Conservation (phyloP, 768 basidiomycete species). For the Cystobasidium tubakii region DNA sequence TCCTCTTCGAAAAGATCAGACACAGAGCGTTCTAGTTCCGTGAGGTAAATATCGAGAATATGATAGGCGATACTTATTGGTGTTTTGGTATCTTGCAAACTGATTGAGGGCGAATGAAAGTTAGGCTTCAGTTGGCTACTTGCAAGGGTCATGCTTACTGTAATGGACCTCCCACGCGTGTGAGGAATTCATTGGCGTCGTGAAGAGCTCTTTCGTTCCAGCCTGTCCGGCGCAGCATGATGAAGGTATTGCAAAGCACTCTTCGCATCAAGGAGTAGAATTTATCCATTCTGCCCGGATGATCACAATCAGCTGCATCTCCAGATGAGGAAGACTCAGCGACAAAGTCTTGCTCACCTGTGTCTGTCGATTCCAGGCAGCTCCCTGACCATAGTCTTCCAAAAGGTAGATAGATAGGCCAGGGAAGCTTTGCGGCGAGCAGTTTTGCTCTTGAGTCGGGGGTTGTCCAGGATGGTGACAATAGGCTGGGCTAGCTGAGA, state of each 20-base stretch:
- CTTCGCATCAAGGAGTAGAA: slow-evolving; percentile 90
- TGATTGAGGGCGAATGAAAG: background rate
- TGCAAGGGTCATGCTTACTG: too few relatives aligned
- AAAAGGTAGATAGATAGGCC: slow-evolving; percentile 78
- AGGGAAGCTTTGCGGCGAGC: slow-evolving; percentile 54
- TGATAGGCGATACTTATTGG: slow-evolving; percentile 77
- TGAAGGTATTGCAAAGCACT: slow-evolving; percentile 78
- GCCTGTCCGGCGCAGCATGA: slow-evolving; percentile 62
- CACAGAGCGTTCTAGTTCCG: slow-evolving; percentile 68
- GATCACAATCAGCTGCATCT: too few relatives aligned
- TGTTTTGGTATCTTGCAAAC: slow-evolving; percentile 59
- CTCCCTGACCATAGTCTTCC: slow-evolving; percentile 81
- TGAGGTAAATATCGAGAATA: slow-evolving; percentile 78
- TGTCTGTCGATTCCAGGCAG: slow-evolving; percentile 89
- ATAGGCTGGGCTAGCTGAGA: slow-evolving; percentile 75
- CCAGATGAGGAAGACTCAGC: background rate
- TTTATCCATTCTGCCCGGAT: slow-evolving; percentile 88
- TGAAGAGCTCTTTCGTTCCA: slow-evolving; percentile 62
- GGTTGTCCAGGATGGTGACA: slow-evolving; percentile 59
- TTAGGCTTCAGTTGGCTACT: background rate
- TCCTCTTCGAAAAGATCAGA: slow-evolving; percentile 9
- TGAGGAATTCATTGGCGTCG: slow-evolving; percentile 67
- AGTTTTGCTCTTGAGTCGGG: slow-evolving; percentile 33
- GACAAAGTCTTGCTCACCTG: slow-evolving; percentile 56
- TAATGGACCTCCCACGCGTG: slow-evolving; percentile 66